Evolutionary conservation across 164 flowering plant species (phyloP).

Genomic region (Vitis riparia): DNA sequence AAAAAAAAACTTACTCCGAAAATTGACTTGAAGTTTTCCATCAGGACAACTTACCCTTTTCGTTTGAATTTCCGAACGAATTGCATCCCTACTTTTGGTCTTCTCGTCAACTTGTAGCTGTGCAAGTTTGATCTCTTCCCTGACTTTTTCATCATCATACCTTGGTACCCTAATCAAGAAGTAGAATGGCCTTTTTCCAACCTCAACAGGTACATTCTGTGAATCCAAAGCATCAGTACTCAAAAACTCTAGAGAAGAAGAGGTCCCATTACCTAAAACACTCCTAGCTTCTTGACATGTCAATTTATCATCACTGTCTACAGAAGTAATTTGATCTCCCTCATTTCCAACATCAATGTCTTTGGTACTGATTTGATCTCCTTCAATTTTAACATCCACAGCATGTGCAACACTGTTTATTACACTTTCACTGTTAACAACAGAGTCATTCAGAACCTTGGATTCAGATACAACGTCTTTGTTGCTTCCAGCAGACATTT

Average conservation of each 20-base stretch:
- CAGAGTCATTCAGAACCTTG: neutral
- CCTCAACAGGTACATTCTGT: constrained; percentile 31
- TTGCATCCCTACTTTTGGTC: constrained; percentile 62
- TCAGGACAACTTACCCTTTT: constrained; percentile 40
- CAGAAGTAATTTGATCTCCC: constrained; percentile 1
- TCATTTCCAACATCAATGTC: constrained; percentile 14
- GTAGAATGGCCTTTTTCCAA: constrained; percentile 42
- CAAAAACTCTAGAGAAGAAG: constrained; percentile 26
- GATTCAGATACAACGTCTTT: constrained; percentile 10
- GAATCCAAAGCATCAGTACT: constrained; percentile 27
- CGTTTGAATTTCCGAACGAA: constrained; percentile 42
- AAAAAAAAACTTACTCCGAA: neutral
- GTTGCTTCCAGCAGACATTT: neutral
- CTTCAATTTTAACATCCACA: constrained; percentile 17
- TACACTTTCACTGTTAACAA: constrained; percentile 12
- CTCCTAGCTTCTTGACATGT: constrained; percentile 9
- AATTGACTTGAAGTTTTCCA: constrained; percentile 5
- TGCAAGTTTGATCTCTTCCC: constrained; percentile 51
- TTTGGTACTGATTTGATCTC: neutral
- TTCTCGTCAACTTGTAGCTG: constrained; percentile 58
- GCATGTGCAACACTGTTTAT: constrained; percentile 4
- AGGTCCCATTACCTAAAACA: constrained; percentile 12
- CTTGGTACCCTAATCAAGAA: constrained; percentile 62
- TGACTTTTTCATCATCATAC: constrained; percentile 55
- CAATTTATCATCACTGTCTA: constrained; percentile 9